These are phyloP conservation scores for Dianthus caryophyllus DNA, from an alignment of 148 eudicot genomes.

Conservation along the genomic window DNA sequence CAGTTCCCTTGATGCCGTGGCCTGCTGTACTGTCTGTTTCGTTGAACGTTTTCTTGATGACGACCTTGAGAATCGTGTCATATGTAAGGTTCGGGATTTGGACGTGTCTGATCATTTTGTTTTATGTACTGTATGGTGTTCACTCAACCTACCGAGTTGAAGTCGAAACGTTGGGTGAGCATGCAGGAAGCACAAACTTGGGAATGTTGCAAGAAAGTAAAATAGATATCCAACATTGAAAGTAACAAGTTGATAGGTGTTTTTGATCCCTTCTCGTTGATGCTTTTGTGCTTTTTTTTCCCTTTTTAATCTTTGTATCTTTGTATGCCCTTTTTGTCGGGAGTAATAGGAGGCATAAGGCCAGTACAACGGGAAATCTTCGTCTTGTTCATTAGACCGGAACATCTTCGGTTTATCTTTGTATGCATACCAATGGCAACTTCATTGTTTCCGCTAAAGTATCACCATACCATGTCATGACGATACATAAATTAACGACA, in stretches of 20 bases:
- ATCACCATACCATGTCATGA: too few species aligned
- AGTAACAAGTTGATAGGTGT: neutral
- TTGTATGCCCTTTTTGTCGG: too few species aligned
- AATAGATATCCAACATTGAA: slow-evolving; percentile 36
- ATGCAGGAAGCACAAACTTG: slow-evolving; percentile 24
- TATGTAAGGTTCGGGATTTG: slow-evolving; percentile 62
- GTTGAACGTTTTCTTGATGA: slow-evolving; percentile 67
- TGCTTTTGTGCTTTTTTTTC: too few species aligned
- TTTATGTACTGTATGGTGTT: slow-evolving; percentile 66
- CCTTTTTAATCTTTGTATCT: too few species aligned
- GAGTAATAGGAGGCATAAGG: too few species aligned
- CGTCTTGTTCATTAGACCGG: too few species aligned
- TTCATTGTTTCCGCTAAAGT: too few species aligned
- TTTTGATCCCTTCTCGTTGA: slow-evolving; percentile 1
- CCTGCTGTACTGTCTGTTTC: slow-evolving; percentile 59
- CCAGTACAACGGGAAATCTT: too few species aligned
- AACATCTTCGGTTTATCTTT: too few species aligned
- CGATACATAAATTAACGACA: too few species aligned
- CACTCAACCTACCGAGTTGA: slow-evolving; percentile 55
- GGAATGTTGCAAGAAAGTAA: slow-evolving; percentile 34
- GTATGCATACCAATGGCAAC: too few species aligned
- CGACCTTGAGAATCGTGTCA: slow-evolving; percentile 44
- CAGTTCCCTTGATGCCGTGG: slow-evolving; percentile 80
- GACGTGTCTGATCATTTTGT: slow-evolving; percentile 51
- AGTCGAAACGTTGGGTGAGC: slow-evolving; percentile 16